These are phyloP conservation scores for Fusarium ambrosium DNA, from an alignment of 2,329 filamentous ascomycete genomes.

Conservation along the genomic window DNA sequence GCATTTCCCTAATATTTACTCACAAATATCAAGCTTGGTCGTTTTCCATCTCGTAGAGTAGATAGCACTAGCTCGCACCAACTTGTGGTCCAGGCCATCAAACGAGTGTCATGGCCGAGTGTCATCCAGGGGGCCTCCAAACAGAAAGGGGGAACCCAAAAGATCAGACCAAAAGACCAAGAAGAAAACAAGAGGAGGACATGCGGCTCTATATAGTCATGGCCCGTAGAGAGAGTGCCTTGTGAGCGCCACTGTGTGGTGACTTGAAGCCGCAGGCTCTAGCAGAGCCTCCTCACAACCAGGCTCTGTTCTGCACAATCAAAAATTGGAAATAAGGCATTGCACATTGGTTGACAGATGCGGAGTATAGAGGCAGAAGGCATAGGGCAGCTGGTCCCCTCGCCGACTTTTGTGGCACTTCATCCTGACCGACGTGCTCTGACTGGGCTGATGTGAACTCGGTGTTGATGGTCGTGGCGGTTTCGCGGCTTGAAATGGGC, in stretches of 20 bases:
- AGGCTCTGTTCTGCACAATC: background rate
- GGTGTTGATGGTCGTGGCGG: background rate
- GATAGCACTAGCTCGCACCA: background rate
- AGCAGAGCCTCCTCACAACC: background rate
- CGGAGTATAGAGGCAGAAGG: background rate
- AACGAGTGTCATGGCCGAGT: background rate
- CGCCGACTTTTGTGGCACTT: background rate
- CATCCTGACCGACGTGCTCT: background rate
- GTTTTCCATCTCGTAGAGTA: background rate
- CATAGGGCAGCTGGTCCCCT: background rate
- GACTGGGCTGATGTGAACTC: background rate
- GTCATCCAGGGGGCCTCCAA: background rate
- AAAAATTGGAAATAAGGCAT: background rate
- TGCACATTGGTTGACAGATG: background rate
- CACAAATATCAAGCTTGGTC: background rate
- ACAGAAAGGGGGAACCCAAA: background rate
- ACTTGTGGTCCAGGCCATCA: background rate
- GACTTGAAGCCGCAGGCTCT: background rate
- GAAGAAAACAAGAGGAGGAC: background rate
- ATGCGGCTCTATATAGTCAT: background rate
- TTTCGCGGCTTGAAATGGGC: background rate
- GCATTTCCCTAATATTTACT: background rate
- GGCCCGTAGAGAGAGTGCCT: background rate
- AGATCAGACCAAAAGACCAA: background rate
- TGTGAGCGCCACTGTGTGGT: background rate